Base-by-base conservation (phyloP, 2,329 filamentous ascomycete species). In the Colletotrichum gloeosporioides region DNA sequence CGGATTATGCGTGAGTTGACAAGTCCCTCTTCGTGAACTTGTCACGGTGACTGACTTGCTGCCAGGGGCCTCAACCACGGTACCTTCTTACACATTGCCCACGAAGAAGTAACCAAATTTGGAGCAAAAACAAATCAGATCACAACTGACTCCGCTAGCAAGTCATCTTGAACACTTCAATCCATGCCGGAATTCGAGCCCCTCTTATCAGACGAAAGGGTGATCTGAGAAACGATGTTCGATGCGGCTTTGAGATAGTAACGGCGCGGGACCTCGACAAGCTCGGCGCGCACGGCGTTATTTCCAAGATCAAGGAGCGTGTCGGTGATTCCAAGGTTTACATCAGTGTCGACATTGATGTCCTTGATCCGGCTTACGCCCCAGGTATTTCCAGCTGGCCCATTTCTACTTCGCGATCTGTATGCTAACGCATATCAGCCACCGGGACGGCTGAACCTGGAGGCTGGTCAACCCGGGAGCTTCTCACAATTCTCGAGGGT, bases 381-480 rank as follows among this genome's bases (percentile, higher is more conserved):
- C 94, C 94, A n/a, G 88, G 87, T 88, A 81, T 79, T 83, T 80
- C 13, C 29, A 4, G 31, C 15, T 12, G 13, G 15, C 16, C 15
- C 25, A 2, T 22, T 25, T n/a, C 27, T n/a, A 18, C 1, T 59
- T 16, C 29, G 8, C 9, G 49, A 16, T 6, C n/a, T 63, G n/a
- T 8, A 16, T 53, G 31, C 59, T 32, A 44, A 39, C 12, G 2
- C 12, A 8, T 12, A 16, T 53, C 71, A 63, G 94, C 93, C 3
- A 96, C 94, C 0, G 95, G 95, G 1, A 96, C 95, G 0, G 93
- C 94, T 0, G 95, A 96, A 83, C 92, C 94, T 0, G 95, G 95
- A 67, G 95, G 95, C 22, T 96, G 94, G 95, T 95, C 93, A 4
- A 95, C 92, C 6, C 89, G 95, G 44, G 95, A 96, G 84, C 86